A percentile compares a stretch with the other conserved stretches of the same genome.
These are phyloP conservation scores for Linum usitatissimum DNA, from an alignment of 345 rosid genomes.

Conservation along the genomic window DNA sequence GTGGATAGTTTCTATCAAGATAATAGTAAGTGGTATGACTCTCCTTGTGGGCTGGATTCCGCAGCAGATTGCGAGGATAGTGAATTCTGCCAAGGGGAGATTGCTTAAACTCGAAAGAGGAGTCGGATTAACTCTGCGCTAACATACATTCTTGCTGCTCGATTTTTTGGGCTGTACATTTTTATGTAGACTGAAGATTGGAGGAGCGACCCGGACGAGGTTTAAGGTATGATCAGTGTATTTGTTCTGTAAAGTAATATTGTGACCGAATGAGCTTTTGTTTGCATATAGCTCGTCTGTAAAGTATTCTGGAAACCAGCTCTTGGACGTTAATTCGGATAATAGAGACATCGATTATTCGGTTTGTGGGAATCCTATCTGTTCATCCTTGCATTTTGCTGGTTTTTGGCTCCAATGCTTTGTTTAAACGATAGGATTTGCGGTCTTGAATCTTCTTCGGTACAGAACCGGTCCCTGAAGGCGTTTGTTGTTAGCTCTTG, in stretches of 20 bases:
- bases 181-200: conserved; percentile 34
- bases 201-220: conserved; percentile 27
- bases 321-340: conserved; percentile 15
- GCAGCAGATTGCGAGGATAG: conserved; percentile 72
- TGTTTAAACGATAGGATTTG: too few relatives aligned
- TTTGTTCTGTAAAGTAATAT: conserved; percentile 34
- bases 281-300: conserved; percentile 32
- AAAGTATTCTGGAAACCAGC: conserved; percentile 21
- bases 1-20: conserved; percentile 98
- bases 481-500: too few relatives aligned
- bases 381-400: too few relatives aligned
- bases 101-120: conserved; percentile 28
- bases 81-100: conserved; percentile 79
- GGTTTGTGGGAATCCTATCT: too few relatives aligned
- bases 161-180: conserved; percentile 42
- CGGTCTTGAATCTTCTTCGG: too few relatives aligned
- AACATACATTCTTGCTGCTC: conserved; percentile 25
- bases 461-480: too few relatives aligned
- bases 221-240: conserved; percentile 26
- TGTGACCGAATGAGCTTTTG: conserved; percentile 32
- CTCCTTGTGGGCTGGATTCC: conserved; percentile 89
- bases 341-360: not conserved
- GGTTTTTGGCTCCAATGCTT: too few relatives aligned
- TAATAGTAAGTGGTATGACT: conserved; percentile 87
- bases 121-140: conserved; percentile 24